Conservation (phyloP, 768 basidiomycete genomes). For the Mycena vitilis region DNA sequence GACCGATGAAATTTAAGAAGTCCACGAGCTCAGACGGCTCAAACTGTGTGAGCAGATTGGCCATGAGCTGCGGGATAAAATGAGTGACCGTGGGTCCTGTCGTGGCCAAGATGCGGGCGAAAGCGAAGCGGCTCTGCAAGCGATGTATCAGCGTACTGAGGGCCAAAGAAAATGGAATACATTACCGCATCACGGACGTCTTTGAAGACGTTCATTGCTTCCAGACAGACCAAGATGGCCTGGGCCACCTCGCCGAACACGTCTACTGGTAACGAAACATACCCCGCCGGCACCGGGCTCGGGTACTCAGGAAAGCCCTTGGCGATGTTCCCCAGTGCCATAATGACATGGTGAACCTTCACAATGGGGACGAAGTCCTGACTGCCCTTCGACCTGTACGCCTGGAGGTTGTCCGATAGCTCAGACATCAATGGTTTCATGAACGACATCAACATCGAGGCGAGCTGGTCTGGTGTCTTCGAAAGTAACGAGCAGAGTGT, state of each 20-base stretch:
- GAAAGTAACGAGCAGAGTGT: constrained; percentile 83
- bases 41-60: constrained; percentile 90
- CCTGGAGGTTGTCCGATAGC: constrained; percentile 67
- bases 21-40: constrained; percentile 94
- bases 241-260: constrained; percentile 90
- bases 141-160: constrained; percentile 18
- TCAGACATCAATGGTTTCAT: constrained; percentile 86
- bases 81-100: constrained; percentile 89
- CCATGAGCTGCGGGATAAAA: constrained; percentile 90
- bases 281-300: constrained; percentile 71
- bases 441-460: constrained; percentile 76
- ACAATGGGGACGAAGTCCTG: constrained; percentile 84
- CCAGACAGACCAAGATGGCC: constrained; percentile 86
- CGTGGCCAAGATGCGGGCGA: constrained; percentile 91
- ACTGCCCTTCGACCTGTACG: constrained; percentile 63
- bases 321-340: constrained; percentile 94
- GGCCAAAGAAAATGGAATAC: constrained; percentile 40
- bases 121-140: constrained; percentile 87
- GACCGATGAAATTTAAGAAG: constrained; percentile 94
- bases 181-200: constrained; percentile 91
- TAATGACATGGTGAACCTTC: constrained; percentile 90
- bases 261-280: constrained; percentile 76
- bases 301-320: constrained; percentile 97
- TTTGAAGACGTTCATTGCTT: constrained; percentile 88
- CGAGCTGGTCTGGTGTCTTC: constrained; percentile 75